phyloP scores from a whole-genome alignment of 441 rosid genomes.

The Euphorbia celastroides region DNA sequence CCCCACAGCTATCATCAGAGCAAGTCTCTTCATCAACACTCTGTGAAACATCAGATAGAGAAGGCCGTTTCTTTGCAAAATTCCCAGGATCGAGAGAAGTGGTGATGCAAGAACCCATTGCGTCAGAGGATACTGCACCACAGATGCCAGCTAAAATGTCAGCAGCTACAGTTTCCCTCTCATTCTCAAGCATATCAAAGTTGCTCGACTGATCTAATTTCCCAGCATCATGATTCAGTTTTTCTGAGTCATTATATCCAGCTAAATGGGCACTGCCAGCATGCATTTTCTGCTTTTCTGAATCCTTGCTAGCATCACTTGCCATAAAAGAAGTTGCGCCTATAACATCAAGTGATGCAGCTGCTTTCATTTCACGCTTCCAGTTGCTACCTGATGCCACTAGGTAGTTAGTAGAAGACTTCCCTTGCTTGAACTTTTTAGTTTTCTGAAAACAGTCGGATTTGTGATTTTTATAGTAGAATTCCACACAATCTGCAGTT shows the following conservation, averaged over 20 bases:
- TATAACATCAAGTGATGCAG: conserved; percentile 73
- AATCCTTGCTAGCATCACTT: conserved; percentile 51
- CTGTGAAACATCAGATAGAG: conserved; percentile 56
- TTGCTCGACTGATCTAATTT: conserved; percentile 45
- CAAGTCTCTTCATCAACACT: conserved; percentile 79
- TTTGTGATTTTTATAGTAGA: conserved; percentile 97
- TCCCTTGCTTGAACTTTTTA: conserved; percentile 67
- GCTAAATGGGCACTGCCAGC: conserved; percentile 43
- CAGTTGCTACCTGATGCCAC: conserved; percentile 65
- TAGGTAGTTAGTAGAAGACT: conserved; percentile 54
- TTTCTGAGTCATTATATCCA: conserved; percentile 42
- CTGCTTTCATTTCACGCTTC: conserved; percentile 64
- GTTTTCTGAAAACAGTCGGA: conserved; percentile 82
- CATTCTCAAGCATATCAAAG: conserved; percentile 45
- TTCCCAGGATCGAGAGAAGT: conserved; percentile 59
- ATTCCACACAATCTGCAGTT: conserved; percentile 95
- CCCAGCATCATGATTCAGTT: conserved; percentile 35
- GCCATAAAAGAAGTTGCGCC: conserved; percentile 78
- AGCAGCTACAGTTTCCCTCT: conserved; percentile 74
- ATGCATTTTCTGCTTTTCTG: conserved; percentile 30
- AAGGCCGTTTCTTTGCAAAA: conserved; percentile 39
- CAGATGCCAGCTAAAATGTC: conserved; percentile 75
- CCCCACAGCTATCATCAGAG: conserved; percentile 91
- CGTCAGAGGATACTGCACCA: conserved; percentile 86
- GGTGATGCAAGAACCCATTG: conserved; percentile 76